Percentiles rank a stretch among this genome's conserved stretches.
Conservation (phyloP, 1,139 yeast genomes). For the Lodderomyces beijingensis region DNA sequence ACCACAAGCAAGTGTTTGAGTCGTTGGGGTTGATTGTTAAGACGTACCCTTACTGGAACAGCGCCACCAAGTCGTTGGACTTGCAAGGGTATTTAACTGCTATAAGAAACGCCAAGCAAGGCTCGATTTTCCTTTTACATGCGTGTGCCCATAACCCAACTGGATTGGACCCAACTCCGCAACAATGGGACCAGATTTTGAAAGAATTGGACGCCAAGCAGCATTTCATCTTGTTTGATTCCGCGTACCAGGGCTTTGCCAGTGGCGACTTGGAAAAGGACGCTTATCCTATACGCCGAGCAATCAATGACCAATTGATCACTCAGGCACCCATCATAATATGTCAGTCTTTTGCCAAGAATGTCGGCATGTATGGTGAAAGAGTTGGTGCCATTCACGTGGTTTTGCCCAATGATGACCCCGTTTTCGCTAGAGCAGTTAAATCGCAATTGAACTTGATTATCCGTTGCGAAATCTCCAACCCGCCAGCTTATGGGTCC, state of each 20-base stretch:
- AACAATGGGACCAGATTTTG: slow-evolving; percentile 39
- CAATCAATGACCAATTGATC: slow-evolving; percentile 49
- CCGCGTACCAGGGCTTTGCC: slow-evolving; percentile 48
- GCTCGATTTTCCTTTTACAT: slow-evolving; percentile 62
- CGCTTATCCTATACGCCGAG: slow-evolving; percentile 83
- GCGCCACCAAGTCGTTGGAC: slow-evolving; percentile 57
- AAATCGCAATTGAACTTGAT: slow-evolving; percentile 74
- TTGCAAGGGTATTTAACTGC: slow-evolving; percentile 64
- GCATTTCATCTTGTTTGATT: slow-evolving; percentile 43
- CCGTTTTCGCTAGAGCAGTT: slow-evolving; percentile 43
- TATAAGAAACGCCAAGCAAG: slow-evolving; percentile 66
- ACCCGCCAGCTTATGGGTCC: slow-evolving; percentile 96
- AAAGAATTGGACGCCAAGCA: slow-evolving; percentile 35
- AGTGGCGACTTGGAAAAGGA: slow-evolving; percentile 75
- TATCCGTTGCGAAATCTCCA: slow-evolving; percentile 82
- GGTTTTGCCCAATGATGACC: slow-evolving; percentile 41
- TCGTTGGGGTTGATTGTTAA: slow-evolving; percentile 60
- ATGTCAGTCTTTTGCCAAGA: slow-evolving; percentile 97
- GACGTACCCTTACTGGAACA: slow-evolving; percentile 76
- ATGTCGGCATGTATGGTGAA: slow-evolving; percentile 97
- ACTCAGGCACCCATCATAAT: slow-evolving; percentile 53
- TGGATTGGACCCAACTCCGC: slow-evolving; percentile 44
- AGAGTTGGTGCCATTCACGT: slow-evolving; percentile 92
- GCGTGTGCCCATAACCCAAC: slow-evolving; percentile 53
- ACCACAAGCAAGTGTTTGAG: slow-evolving; percentile 79